Conservation (phyloP, 1,284 basidiomycete genomes). For the Pseudozyma thailandica region DNA sequence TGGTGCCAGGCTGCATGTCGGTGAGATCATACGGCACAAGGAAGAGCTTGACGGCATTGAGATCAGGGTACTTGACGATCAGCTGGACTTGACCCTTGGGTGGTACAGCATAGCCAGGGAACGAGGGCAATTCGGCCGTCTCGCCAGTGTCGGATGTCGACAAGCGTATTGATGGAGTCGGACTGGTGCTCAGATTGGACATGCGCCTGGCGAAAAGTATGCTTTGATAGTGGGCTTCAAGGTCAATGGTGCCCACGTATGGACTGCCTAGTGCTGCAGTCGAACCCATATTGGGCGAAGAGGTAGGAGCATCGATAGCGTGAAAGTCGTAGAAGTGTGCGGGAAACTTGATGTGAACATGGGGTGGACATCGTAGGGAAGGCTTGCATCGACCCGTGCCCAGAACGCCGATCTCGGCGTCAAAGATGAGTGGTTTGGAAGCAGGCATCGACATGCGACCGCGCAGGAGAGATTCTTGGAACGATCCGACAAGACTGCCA, state of each 20-base stretch:
- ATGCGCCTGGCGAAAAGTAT: constrained; percentile 14
- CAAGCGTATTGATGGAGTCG: background rate
- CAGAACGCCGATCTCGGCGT: constrained; percentile 68
- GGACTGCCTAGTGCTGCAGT: constrained; percentile 57
- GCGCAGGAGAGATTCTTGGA: constrained; percentile 67
- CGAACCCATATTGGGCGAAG: constrained; percentile 11
- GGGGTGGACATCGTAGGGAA: constrained; percentile 64
- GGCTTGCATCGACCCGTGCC: constrained; percentile 50
- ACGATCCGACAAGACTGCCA: constrained; percentile 67
- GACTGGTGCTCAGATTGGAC: constrained; percentile 3
- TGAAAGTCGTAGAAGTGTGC: constrained; percentile 67
- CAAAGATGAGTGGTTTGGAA: constrained; percentile 66
- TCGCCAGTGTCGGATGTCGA: background rate
- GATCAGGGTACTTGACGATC: constrained; percentile 70
- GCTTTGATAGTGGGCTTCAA: constrained; percentile 63
- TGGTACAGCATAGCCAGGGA: constrained; percentile 71
- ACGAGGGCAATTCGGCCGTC: constrained; percentile 35
- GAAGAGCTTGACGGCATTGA: constrained; percentile 71
- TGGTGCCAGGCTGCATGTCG: constrained; percentile 62
- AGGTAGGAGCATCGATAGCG: constrained; percentile 18
- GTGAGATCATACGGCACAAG: constrained; percentile 71
- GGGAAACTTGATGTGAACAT: constrained; percentile 65
- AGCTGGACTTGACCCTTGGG: constrained; percentile 71
- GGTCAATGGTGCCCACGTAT: constrained; percentile 69
- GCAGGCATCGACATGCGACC: constrained; percentile 66